Evolutionary conservation across 345 rosid genomes (phyloP).

Genomic region (Arabidopsis arenosa): DNA sequence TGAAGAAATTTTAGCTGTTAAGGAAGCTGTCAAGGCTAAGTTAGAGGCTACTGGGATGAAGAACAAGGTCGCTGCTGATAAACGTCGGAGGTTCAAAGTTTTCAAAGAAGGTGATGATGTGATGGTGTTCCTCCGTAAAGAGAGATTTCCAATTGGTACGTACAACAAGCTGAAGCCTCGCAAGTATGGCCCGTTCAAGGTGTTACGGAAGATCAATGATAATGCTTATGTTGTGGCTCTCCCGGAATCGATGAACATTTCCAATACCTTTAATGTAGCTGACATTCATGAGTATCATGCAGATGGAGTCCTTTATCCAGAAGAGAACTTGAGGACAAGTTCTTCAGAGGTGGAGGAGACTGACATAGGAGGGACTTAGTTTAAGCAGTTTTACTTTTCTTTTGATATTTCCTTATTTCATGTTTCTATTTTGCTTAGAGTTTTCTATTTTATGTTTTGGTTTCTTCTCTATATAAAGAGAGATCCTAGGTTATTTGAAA

Average conservation of each 20-base stretch:
- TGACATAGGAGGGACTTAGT: background rate
- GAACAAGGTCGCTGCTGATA: background rate
- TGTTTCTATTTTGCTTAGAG: too few relatives aligned
- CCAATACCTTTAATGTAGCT: too few relatives aligned
- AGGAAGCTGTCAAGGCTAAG: background rate
- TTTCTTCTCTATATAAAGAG: too few relatives aligned
- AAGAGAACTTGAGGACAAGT: background rate
- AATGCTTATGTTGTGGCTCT: too few relatives aligned
- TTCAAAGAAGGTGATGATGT: background rate
- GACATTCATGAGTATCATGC: background rate
- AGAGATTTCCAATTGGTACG: background rate
- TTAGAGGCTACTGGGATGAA: background rate
- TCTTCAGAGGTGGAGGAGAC: background rate
- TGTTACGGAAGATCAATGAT: too few relatives aligned
- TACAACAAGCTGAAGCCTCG: background rate
- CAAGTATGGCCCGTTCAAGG: background rate
- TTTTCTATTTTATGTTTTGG: too few relatives aligned
- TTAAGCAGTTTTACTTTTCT: too few relatives aligned
- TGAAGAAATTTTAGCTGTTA: background rate
- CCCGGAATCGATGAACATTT: too few relatives aligned
- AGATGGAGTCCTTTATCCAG: background rate
- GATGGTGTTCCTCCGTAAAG: background rate
- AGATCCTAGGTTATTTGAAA: too few relatives aligned
- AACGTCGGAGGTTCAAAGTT: background rate
- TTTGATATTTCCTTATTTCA: background rate